phyloP scores from a whole-genome alignment of 164 flowering plant species.

The Berberis thunbergii region DNA sequence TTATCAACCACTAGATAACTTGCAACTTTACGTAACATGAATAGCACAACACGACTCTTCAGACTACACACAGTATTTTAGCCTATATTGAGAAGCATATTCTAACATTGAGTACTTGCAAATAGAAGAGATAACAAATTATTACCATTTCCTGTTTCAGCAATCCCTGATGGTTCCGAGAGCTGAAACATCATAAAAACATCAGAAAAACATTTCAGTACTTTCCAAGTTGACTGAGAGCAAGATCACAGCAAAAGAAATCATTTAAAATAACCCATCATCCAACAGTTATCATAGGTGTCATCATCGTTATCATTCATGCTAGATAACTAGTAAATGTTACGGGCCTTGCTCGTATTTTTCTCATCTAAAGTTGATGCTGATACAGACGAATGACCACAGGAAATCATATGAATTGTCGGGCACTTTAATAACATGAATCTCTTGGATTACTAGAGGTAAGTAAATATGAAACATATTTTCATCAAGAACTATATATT shows the following conservation, averaged over 20 bases:
- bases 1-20: background rate
- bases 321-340: too few species aligned
- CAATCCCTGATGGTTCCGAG: slow-evolving; percentile 84
- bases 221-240: background rate
- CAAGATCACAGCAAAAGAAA: background rate
- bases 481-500: too few species aligned
- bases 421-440: too few species aligned
- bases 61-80: background rate
- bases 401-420: too few species aligned
- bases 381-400: too few species aligned
- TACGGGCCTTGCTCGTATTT: too few species aligned
- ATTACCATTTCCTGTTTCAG: slow-evolving; percentile 59
- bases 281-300: background rate
- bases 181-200: slow-evolving; percentile 42
- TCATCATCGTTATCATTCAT: too few species aligned
- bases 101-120: background rate
- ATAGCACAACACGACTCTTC: background rate
- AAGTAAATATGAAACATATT: too few species aligned
- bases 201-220: background rate
- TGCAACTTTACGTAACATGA: background rate
- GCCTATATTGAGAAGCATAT: background rate
- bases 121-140: background rate
- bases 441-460: too few species aligned
- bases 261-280: background rate
- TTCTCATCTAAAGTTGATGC: too few species aligned